Evolutionary conservation across 1,284 basidiomycete species (phyloP).

Genomic region (Ganoderma leucocontextum): DNA sequence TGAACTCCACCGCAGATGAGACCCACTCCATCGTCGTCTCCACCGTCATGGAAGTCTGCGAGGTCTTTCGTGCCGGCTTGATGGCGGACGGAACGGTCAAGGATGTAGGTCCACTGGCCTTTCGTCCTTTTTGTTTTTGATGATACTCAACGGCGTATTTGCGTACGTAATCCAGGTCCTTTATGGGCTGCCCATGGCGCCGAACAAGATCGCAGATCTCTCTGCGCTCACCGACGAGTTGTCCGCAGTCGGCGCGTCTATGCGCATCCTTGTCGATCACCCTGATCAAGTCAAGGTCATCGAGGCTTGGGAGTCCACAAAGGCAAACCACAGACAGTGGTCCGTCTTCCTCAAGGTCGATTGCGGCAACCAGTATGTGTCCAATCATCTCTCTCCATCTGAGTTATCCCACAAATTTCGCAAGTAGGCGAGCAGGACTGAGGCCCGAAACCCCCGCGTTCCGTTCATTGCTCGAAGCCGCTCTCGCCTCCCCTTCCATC

Average conservation of each 20-base stretch:
- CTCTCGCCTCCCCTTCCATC: slow-evolving; percentile 62
- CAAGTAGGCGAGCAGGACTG: slow-evolving; percentile 83
- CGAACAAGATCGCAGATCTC: slow-evolving; percentile 80
- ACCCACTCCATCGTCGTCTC: slow-evolving; percentile 76
- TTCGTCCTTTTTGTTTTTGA: neutral
- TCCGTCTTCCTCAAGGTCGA: slow-evolving; percentile 86
- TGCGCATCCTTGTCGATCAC: slow-evolving; percentile 82
- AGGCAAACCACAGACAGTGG: slow-evolving; percentile 60
- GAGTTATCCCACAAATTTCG: slow-evolving; percentile 14
- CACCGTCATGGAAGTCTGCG: slow-evolving; percentile 84
- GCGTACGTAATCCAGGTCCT: slow-evolving; percentile 63
- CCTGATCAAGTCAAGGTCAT: slow-evolving; percentile 74
- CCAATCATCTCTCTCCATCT: slow-evolving; percentile 7
- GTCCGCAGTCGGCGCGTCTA: slow-evolving; percentile 55
- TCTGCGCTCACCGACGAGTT: slow-evolving; percentile 66
- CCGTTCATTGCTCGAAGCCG: slow-evolving; percentile 58
- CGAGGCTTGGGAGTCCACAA: slow-evolving; percentile 60
- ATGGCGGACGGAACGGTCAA: slow-evolving; percentile 78
- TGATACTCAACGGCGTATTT: neutral
- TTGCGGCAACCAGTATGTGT: slow-evolving; percentile 74
- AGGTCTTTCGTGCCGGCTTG: slow-evolving; percentile 73
- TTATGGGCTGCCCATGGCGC: slow-evolving; percentile 77
- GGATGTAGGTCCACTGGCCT: slow-evolving; percentile 60
- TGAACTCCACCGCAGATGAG: slow-evolving; percentile 59
- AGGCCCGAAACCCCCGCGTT: slow-evolving; percentile 63